These are phyloP conservation scores for Pythium vanterpoolii DNA, from an alignment of 352 stramenopile genomes.

Conservation along the genomic window DNA sequence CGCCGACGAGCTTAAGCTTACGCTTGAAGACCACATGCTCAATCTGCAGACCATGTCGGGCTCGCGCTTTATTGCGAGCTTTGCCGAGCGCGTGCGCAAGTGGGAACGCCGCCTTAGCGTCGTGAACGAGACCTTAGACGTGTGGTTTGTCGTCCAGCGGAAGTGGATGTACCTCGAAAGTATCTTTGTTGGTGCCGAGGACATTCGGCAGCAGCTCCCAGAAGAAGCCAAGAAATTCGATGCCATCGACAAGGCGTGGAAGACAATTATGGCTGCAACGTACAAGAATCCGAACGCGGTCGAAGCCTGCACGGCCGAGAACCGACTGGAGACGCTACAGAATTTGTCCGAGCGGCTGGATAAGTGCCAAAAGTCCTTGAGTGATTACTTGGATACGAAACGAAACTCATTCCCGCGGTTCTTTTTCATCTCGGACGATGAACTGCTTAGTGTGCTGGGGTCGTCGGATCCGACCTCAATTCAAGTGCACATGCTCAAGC, in stretches of 20 bases:
- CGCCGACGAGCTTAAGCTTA: constrained; percentile 80
- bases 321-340: constrained; percentile 85
- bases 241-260: constrained; percentile 91
- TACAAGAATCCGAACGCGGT: constrained; percentile 92
- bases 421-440: constrained; percentile 95
- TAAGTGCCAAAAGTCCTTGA: constrained; percentile 89
- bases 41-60: constrained; percentile 90
- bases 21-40: constrained; percentile 86
- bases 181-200: constrained; percentile 92
- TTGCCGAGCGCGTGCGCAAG: constrained; percentile 86
- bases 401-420: constrained; percentile 91
- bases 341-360: constrained; percentile 87
- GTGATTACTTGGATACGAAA: constrained; percentile 90
- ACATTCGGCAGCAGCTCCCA: constrained; percentile 92
- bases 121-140: constrained; percentile 90
- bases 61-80: constrained; percentile 90
- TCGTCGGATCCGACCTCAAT: constrained; percentile 91
- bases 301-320: constrained; percentile 87
- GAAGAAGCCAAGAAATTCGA: constrained; percentile 95
- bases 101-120: constrained; percentile 91
- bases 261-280: constrained; percentile 89
- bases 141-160: constrained; percentile 92
- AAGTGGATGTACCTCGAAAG: constrained; percentile 96
- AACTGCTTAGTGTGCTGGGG: constrained; percentile 89
- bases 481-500: constrained; percentile 94